phyloP scores from a whole-genome alignment of 371 early-diverging fungal genomes.

The Apophysomyces trapeziformis region DNA sequence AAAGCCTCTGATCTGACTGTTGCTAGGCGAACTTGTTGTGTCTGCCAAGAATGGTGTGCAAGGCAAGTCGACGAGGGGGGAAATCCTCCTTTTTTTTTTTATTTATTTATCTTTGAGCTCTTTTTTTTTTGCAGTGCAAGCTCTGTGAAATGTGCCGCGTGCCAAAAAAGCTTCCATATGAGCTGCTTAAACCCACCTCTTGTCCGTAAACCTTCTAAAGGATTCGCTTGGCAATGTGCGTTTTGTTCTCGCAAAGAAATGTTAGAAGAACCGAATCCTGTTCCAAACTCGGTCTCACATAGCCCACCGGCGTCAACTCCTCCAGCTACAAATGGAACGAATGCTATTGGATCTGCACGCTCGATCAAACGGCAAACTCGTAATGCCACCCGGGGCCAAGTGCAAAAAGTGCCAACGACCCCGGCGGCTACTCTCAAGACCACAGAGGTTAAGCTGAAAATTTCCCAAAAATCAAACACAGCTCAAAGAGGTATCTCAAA shows the following conservation, averaged over 20 bases:
- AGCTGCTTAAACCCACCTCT: slow-evolving; percentile 78
- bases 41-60: slow-evolving; percentile 81
- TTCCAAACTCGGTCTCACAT: slow-evolving; percentile 7
- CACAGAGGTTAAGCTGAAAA: slow-evolving; percentile 4
- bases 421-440: slow-evolving; percentile 1
- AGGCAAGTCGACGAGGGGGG: slow-evolving; percentile 40
- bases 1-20: slow-evolving; percentile 77
- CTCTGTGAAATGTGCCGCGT: slow-evolving; percentile 72
- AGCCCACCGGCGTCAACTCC: neutral
- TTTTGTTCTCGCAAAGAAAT: slow-evolving; percentile 57
- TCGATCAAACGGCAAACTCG: neutral
- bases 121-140: slow-evolving; percentile 36
- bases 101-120: slow-evolving; percentile 1
- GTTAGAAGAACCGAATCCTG: slow-evolving; percentile 10
- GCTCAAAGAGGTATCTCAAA: slow-evolving; percentile 3
- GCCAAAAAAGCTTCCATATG: slow-evolving; percentile 79
- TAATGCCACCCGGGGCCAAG: neutral
- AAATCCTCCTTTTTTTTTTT: slow-evolving; percentile 1
- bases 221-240: slow-evolving; percentile 84
- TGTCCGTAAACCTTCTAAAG: slow-evolving; percentile 73
- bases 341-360: neutral
- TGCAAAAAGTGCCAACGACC: neutral
- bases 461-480: slow-evolving; percentile 10
- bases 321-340: neutral
- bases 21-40: slow-evolving; percentile 71